Evolutionary conservation across 2,329 filamentous ascomycete genomes (phyloP).

Genomic region (Zarea fungicola): DNA sequence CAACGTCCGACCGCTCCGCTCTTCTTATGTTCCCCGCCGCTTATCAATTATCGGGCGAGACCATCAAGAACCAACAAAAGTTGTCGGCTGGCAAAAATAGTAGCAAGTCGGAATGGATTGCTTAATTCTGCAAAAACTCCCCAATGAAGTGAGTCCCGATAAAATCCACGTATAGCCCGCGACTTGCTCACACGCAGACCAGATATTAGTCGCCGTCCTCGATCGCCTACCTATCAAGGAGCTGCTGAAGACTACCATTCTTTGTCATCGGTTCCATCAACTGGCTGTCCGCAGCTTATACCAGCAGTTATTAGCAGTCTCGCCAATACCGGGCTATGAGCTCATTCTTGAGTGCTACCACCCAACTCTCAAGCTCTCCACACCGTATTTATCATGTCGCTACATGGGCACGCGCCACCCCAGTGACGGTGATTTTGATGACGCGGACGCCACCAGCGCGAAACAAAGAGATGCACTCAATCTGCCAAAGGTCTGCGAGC

Average conservation of each 20-base stretch:
- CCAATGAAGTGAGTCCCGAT: slow-evolving; percentile 6
- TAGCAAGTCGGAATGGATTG: neutral
- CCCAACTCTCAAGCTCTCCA: slow-evolving; percentile 61
- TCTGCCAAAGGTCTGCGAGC: slow-evolving; percentile 39
- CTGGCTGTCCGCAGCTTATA: slow-evolving; percentile 1
- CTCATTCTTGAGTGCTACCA: slow-evolving; percentile 76
- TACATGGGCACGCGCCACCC: slow-evolving; percentile 50
- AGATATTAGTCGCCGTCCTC: slow-evolving; percentile 7
- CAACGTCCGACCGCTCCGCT: too few species aligned
- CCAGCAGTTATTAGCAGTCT: slow-evolving; percentile 29
- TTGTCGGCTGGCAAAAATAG: too few species aligned
- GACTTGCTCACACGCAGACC: neutral
- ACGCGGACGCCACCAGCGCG: slow-evolving; percentile 12
- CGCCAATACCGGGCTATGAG: slow-evolving; percentile 55
- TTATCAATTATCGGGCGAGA: too few species aligned
- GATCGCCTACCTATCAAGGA: neutral
- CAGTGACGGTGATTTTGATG: slow-evolving; percentile 15
- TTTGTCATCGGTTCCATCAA: neutral
- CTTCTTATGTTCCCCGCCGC: too few species aligned
- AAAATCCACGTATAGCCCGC: too few species aligned
- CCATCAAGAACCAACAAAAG: too few species aligned
- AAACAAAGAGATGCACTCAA: slow-evolving; percentile 12
- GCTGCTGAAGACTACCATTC: neutral
- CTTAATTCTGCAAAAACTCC: neutral
- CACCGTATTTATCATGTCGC: slow-evolving; percentile 62